Evolutionary conservation across 192 early-diverging fungal genomes (phyloP).

Genomic region (Backusella westeae): DNA sequence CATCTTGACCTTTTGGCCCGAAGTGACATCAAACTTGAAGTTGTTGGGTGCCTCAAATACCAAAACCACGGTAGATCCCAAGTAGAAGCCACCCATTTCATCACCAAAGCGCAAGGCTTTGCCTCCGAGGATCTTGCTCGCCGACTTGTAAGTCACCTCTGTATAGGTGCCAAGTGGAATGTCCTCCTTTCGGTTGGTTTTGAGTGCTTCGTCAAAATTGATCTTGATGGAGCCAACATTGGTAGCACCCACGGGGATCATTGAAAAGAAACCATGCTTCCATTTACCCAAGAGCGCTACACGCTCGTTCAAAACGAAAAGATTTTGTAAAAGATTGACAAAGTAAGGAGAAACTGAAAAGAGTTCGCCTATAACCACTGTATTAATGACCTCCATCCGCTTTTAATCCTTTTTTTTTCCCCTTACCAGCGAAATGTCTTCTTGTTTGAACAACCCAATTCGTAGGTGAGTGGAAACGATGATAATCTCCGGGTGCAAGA

Average conservation of each 20-base stretch:
- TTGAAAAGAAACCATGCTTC: conserved; percentile 93
- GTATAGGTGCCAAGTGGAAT: conserved; percentile 69
- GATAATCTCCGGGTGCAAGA: conserved; percentile 97
- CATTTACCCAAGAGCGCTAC: conserved; percentile 91
- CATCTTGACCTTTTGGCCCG: conserved; percentile 76
- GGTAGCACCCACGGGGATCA: conserved; percentile 96
- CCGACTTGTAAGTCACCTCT: conserved; percentile 68
- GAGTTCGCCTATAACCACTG: conserved; percentile 68
- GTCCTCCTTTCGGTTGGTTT: conserved; percentile 64
- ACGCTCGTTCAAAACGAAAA: conserved; percentile 97
- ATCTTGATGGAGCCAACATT: conserved; percentile 96
- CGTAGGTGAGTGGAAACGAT: conserved; percentile 96
- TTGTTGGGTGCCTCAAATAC: conserved; percentile 92
- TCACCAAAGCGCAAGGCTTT: conserved; percentile 74
- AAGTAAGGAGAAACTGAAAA: conserved; percentile 94
- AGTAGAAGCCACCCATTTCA: conserved; percentile 92
- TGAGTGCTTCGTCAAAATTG: conserved; percentile 83
- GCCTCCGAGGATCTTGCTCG: conserved; percentile 59
- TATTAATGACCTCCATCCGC: background rate
- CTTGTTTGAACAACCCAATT: conserved; percentile 89
- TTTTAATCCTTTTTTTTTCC: background rate
- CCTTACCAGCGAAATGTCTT: conserved; percentile 86
- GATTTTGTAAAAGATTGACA: conserved; percentile 75
- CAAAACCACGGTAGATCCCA: conserved; percentile 94
- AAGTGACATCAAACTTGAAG: conserved; percentile 74